Evolutionary conservation across 1,139 yeast genomes (phyloP).

Genomic region (Hansenula lynferdii): DNA sequence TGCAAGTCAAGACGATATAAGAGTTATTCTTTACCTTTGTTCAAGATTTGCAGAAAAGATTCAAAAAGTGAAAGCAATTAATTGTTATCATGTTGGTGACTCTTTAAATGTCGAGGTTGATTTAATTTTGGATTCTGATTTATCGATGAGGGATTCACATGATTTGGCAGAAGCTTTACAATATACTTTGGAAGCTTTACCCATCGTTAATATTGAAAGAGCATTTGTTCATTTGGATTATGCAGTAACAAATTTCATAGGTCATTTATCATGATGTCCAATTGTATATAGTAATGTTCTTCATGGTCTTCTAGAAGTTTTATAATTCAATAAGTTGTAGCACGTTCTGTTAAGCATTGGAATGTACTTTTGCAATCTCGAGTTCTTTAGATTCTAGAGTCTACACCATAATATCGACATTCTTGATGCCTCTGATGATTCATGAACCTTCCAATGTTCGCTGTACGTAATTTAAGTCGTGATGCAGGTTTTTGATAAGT

Average conservation of each 20-base stretch:
- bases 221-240: constrained; percentile 82
- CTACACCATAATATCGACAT: too few relatives aligned
- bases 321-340: too few relatives aligned
- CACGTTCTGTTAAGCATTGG: too few relatives aligned
- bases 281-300: too few relatives aligned
- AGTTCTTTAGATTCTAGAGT: too few relatives aligned
- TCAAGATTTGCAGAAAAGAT: constrained; percentile 67
- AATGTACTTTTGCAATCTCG: too few relatives aligned
- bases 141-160: constrained; percentile 63
- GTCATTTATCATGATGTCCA: constrained; percentile 13
- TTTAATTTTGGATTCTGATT: constrained; percentile 49
- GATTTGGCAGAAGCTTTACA: constrained; percentile 81
- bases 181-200: constrained; percentile 73
- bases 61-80: constrained; percentile 57
- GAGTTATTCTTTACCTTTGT: constrained; percentile 62
- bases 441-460: too few relatives aligned
- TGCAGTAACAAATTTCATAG: constrained; percentile 21
- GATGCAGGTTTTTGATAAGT: too few relatives aligned
- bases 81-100: constrained; percentile 79
- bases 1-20: constrained; percentile 59
- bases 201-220: constrained; percentile 57
- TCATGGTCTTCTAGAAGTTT: too few relatives aligned
- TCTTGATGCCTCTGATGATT: too few relatives aligned
- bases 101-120: constrained; percentile 74
- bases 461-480: too few relatives aligned